Evolutionary conservation across 2,329 filamentous ascomycete species (phyloP).

Genomic region (Pleomassaria siparia): DNA sequence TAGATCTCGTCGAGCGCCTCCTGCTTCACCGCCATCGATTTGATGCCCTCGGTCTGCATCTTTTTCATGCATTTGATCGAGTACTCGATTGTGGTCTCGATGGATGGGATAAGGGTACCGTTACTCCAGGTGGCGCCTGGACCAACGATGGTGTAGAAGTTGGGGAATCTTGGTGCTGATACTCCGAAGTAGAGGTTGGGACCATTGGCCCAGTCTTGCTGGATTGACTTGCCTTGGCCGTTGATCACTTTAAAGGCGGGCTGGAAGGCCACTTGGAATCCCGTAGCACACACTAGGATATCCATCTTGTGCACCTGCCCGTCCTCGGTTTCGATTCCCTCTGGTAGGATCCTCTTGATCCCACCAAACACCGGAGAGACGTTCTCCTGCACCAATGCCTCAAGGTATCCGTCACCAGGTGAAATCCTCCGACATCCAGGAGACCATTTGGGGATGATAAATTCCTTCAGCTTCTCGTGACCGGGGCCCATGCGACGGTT

Average conservation of each 20-base stretch:
- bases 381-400: conserved; percentile 33
- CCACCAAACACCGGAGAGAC: conserved; percentile 28
- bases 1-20: conserved; percentile 34
- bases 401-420: conserved; percentile 36
- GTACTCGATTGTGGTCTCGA: conserved; percentile 46
- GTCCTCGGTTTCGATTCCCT: conserved; percentile 36
- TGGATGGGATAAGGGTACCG: conserved; percentile 48
- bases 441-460: conserved; percentile 52
- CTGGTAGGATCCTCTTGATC: conserved; percentile 37
- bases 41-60: conserved; percentile 36
- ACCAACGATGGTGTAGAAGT: conserved; percentile 49
- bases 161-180: conserved; percentile 47
- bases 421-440: conserved; percentile 44
- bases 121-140: conserved; percentile 49
- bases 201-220: conserved; percentile 44
- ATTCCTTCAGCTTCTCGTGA: conserved; percentile 45
- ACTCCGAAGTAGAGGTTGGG: conserved; percentile 48
- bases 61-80: conserved; percentile 37
- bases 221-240: conserved; percentile 36
- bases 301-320: conserved; percentile 36
- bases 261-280: conserved; percentile 40
- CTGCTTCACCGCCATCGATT: conserved; percentile 33
- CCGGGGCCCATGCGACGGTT: conserved; percentile 42
- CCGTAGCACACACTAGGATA: conserved; percentile 35
- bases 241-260: conserved; percentile 50